Conservation (phyloP, 257 asterid genomes). For the Solanum bukasovii region DNA sequence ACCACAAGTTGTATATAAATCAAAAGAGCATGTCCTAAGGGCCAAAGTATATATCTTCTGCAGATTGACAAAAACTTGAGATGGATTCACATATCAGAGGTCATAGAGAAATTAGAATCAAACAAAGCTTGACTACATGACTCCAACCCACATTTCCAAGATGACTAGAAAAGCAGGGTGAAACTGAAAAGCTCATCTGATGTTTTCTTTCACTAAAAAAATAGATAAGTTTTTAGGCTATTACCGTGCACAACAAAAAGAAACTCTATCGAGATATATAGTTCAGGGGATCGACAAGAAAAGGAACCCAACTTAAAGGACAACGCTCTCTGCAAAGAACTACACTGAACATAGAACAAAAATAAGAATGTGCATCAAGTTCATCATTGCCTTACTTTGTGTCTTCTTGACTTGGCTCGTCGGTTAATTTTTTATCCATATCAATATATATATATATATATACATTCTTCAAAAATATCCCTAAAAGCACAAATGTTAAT, state of each 20-base stretch:
- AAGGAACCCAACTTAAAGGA: neutral
- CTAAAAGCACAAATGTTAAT: too few relatives aligned
- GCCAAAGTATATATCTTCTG: neutral
- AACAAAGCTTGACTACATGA: neutral
- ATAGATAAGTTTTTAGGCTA: neutral
- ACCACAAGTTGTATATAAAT: neutral
- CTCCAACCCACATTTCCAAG: neutral
- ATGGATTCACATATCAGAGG: neutral
- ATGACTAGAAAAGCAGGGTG: neutral
- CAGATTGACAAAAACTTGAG: neutral
- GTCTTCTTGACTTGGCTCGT: neutral
- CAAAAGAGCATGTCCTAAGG: neutral
- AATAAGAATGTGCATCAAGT: neutral
- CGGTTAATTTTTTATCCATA: neutral
- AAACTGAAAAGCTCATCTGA: neutral
- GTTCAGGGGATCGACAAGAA: neutral
- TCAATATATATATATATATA: neutral
- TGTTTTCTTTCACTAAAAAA: neutral
- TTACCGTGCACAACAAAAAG: neutral
- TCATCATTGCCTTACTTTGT: neutral
- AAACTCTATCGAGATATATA: neutral
- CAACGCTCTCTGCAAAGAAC: neutral
- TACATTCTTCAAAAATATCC: too few relatives aligned
- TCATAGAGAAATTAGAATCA: neutral
- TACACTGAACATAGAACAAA: neutral